A percentile compares a stretch with the other conserved stretches of the same genome.
Conservation (phyloP, 2,329 filamentous ascomycete genomes). For the Stachybotrys chlorohalonatus region DNA sequence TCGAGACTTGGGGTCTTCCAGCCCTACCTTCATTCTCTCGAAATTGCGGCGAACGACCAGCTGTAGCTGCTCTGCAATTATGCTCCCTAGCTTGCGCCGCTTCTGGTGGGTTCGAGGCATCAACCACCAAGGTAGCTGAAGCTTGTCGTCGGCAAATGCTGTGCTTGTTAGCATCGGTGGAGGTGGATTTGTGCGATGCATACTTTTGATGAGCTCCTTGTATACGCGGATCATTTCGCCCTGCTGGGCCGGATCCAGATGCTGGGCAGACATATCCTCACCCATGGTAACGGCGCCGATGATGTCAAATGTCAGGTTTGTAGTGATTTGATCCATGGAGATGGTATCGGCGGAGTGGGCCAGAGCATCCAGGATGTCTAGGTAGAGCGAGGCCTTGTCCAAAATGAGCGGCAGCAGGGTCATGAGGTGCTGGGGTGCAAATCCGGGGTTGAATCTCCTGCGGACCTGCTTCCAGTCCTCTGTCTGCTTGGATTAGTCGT, state of each 20-base stretch:
- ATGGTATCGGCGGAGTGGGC: constrained; percentile 16
- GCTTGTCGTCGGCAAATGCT: constrained; percentile 4
- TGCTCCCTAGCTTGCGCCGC: constrained; percentile 9
- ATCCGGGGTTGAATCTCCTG: constrained; percentile 27
- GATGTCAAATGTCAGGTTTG: constrained; percentile 28
- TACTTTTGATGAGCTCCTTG: constrained; percentile 11
- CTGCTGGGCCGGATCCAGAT: constrained; percentile 10
- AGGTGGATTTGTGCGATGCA: not conserved
- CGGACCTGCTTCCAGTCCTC: constrained; percentile 14
- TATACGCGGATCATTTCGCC: constrained; percentile 20
- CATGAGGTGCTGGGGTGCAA: constrained; percentile 28
- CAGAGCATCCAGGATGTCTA: constrained; percentile 16
- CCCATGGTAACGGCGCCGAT: constrained; percentile 26
- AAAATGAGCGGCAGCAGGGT: constrained; percentile 24
- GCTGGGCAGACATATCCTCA: constrained; percentile 22
- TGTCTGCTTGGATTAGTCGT: not conserved
- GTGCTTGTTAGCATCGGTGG: not conserved
- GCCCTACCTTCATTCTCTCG: not conserved
- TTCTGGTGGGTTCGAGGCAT: constrained; percentile 6
- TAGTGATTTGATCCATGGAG: constrained; percentile 15
- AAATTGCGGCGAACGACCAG: not conserved
- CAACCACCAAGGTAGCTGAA: constrained; percentile 11
- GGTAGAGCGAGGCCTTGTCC: constrained; percentile 14
- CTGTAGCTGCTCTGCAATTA: constrained; percentile 9
- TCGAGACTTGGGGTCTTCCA: not conserved